Percentiles rank a stretch among this genome's conserved stretches.
Conservation (phyloP, 108 stramenopile species). For the Fragilariopsis cylindrus region DNA sequence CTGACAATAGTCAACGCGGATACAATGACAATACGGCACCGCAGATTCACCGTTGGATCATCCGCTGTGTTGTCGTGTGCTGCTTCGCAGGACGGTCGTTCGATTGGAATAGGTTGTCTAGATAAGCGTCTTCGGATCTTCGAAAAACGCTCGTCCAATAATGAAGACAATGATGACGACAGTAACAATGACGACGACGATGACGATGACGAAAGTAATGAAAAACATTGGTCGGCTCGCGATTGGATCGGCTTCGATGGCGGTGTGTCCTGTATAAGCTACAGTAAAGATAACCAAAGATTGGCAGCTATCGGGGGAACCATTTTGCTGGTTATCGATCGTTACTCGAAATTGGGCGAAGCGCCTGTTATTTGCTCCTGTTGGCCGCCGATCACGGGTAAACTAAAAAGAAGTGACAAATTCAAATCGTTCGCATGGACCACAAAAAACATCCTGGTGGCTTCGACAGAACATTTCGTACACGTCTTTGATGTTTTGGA, state of each 20-base stretch:
- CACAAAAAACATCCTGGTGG: not conserved
- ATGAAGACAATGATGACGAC: not conserved
- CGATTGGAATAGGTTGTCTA: slow-evolving; percentile 1
- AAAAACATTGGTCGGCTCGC: not conserved
- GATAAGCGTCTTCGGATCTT: not conserved
- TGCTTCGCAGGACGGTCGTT: not conserved
- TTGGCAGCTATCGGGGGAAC: slow-evolving; percentile 5
- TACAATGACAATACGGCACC: not conserved
- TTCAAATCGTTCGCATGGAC: not conserved
- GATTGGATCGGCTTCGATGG: slow-evolving; percentile 4
- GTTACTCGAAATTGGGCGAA: slow-evolving; percentile 3
- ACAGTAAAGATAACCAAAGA: not conserved
- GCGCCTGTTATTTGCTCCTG: not conserved
- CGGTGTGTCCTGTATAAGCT: not conserved
- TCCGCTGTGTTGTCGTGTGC: slow-evolving; percentile 1
- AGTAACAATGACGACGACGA: not conserved
- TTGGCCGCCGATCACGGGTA: not conserved
- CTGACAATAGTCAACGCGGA: not conserved
- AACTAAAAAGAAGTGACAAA: not conserved
- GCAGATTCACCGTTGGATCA: not conserved
- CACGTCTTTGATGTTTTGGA: slow-evolving; percentile 4
- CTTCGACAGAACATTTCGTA: not conserved
- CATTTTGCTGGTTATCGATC: not conserved
- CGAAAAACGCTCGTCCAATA: not conserved
- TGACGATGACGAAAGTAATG: not conserved